These are phyloP conservation scores for Tuber indicum DNA, from an alignment of 495 filamentous ascomycete species.

Conservation along the genomic window DNA sequence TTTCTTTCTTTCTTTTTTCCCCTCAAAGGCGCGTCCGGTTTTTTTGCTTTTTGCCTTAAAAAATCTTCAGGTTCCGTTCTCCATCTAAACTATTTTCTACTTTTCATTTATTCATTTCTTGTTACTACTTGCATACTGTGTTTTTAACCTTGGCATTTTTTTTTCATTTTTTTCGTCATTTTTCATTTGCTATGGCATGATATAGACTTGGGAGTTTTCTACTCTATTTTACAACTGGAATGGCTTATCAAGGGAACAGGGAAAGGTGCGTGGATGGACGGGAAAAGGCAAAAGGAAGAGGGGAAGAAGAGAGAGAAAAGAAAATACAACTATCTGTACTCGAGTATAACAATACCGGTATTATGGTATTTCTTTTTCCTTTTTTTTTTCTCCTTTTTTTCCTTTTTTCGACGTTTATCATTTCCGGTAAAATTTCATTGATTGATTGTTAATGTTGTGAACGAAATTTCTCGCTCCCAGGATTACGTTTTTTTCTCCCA, in stretches of 20 bases:
- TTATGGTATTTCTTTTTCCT: neutral
- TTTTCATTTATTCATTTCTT: conserved; percentile 8
- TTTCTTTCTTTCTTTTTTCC: conserved; percentile 16
- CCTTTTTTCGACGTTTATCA: neutral
- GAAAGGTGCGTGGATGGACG: neutral
- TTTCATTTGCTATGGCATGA: conserved; percentile 1
- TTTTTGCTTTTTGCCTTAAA: conserved; percentile 30
- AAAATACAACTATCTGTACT: neutral
- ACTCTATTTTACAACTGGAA: conserved; percentile 1
- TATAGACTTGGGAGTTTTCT: conserved; percentile 6
- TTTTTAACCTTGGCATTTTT: neutral
- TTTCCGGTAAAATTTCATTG: neutral
- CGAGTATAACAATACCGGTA: neutral
- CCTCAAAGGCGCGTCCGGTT: conserved; percentile 27
- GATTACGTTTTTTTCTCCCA: neutral
- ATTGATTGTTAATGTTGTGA: neutral
- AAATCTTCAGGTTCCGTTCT: conserved; percentile 15
- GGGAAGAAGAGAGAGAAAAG: neutral
- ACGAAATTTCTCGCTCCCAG: neutral
- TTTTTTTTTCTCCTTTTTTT: neutral
- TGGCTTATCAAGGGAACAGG: neutral
- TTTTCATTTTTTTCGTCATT: conserved; percentile 5
- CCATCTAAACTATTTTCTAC: neutral
- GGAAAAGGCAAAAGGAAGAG: neutral
- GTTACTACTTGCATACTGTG: conserved; percentile 11